Base-by-base conservation (phyloP, 2,329 filamentous ascomycete genomes). In the Ascochyta koolunga region DNA sequence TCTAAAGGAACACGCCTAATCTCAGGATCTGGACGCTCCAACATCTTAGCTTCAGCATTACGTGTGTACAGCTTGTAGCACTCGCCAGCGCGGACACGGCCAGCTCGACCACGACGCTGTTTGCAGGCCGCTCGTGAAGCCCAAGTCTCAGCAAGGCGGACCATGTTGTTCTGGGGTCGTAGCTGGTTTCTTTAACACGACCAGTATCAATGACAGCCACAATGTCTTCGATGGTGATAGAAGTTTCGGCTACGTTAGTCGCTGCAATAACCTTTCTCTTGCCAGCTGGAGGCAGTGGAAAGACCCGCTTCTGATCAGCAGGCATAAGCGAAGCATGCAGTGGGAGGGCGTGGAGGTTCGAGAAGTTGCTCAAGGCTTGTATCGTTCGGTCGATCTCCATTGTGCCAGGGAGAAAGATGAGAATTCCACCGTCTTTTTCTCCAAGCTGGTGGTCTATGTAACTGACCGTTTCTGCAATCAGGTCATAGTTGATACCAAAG, bases 211-310 rank as follows among this genome's bases (percentile, higher is more conserved):
- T 93, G 39, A 99, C 95, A 2, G 91, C 93, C 2, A 98, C 90
- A 47, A 99, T 90, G 70, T 99, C 95, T 70, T 97, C 93, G 56
- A 99, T 99, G 0, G 95, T 99, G 72, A 99, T 98, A 2, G 95
- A 98, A 0, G 95, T 99, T 74, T 99, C 95, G 2, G 95, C 95
- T 2, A 99, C 93, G 67, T 99, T 99, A 38, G 95, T 99, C 1
- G 95, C 91, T 6, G 93, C 90, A 29, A 99, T 90, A 11, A 99
- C 86, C 76, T 99, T 99, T 31, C 95, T 84, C 76, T 91, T 93
- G 0, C 92, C 92, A 2, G 78, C 73, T 0, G 93, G 93, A 4
- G 95, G 79, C 13, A 82, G 81, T 24, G 85, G 82, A 71, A 99
- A 99, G 0, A 99, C 95, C 21, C 86, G 84, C 56, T 90, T 89